These are phyloP conservation scores for Agastache rugosa DNA, from an alignment of 257 asterid genomes.

Conservation along the genomic window DNA sequence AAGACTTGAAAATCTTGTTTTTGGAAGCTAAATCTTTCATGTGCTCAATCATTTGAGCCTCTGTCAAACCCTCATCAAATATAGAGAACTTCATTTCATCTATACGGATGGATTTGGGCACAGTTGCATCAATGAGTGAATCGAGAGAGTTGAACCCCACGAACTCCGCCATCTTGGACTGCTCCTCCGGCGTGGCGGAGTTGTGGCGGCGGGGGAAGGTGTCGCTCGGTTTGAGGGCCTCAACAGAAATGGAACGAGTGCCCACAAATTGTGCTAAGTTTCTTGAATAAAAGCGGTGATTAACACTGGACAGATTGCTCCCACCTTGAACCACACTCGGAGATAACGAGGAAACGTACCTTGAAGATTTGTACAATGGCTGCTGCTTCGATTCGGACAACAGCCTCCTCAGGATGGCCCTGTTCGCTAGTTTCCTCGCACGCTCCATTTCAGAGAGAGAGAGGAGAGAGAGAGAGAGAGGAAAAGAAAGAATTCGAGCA, in stretches of 20 bases:
- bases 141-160: slow-evolving; percentile 71
- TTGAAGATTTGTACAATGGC: slow-evolving; percentile 58
- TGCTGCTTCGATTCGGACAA: slow-evolving; percentile 67
- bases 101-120: slow-evolving; percentile 82
- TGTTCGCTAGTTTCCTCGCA: slow-evolving; percentile 81
- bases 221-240: slow-evolving; percentile 81
- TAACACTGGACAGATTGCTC: not conserved
- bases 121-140: slow-evolving; percentile 84
- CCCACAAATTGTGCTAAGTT: slow-evolving; percentile 32
- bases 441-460: slow-evolving; percentile 65
- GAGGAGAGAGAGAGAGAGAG: not conserved
- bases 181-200: slow-evolving; percentile 96
- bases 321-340: slow-evolving; percentile 56
- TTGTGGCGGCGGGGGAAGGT: slow-evolving; percentile 94
- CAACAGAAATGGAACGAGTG: slow-evolving; percentile 76
- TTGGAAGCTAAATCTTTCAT: slow-evolving; percentile 78
- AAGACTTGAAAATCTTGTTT: slow-evolving; percentile 81
- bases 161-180: slow-evolving; percentile 73
- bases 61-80: slow-evolving; percentile 82
- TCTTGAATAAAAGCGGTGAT: slow-evolving; percentile 26
- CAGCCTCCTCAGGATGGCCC: slow-evolving; percentile 76
- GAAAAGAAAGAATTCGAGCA: slow-evolving; percentile 9
- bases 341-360: slow-evolving; percentile 80
- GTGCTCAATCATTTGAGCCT: slow-evolving; percentile 86
- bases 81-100: slow-evolving; percentile 68